Conservation (phyloP, 116 monocot species). For the Posidonia oceanica region DNA sequence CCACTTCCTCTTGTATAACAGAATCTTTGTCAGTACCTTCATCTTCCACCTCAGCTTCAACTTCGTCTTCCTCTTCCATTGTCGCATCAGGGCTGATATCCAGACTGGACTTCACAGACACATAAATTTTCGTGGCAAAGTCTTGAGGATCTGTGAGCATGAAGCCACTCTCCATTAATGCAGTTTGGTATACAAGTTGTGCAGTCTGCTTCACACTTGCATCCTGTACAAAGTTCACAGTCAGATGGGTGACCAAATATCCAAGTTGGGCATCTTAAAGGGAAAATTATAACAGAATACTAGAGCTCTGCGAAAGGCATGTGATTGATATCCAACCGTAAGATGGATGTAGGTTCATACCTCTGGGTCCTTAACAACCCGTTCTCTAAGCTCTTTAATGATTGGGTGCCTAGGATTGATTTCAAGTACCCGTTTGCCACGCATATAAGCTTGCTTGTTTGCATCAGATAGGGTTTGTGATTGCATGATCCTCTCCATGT, state of each 20-base stretch:
- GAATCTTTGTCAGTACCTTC: slow-evolving; percentile 12
- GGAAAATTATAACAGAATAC: neutral
- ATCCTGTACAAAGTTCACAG: slow-evolving; percentile 28
- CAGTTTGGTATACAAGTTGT: slow-evolving; percentile 83
- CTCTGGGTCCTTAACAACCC: slow-evolving; percentile 66
- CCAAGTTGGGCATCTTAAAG: neutral
- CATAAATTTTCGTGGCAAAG: slow-evolving; percentile 78
- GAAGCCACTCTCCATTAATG: slow-evolving; percentile 98
- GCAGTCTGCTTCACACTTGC: slow-evolving; percentile 73
- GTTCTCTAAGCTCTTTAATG: slow-evolving; percentile 85
- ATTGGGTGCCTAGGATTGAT: slow-evolving; percentile 94
- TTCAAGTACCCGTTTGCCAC: slow-evolving; percentile 90
- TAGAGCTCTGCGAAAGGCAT: neutral
- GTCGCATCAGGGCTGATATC: slow-evolving; percentile 56
- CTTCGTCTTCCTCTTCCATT: slow-evolving; percentile 75
- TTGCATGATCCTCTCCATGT: slow-evolving; percentile 99
- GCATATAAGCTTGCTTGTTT: slow-evolving; percentile 80
- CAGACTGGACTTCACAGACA: slow-evolving; percentile 65
- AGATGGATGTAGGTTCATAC: slow-evolving; percentile 18
- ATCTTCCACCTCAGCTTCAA: slow-evolving; percentile 35
- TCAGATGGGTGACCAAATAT: neutral
- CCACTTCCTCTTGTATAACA: slow-evolving; percentile 16
- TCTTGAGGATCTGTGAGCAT: slow-evolving; percentile 67
- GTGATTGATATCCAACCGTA: neutral
- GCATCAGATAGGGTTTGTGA: slow-evolving; percentile 82